Evolutionary conservation across 495 filamentous ascomycete genomes (phyloP).

Genomic region (Penicillium taxi): DNA sequence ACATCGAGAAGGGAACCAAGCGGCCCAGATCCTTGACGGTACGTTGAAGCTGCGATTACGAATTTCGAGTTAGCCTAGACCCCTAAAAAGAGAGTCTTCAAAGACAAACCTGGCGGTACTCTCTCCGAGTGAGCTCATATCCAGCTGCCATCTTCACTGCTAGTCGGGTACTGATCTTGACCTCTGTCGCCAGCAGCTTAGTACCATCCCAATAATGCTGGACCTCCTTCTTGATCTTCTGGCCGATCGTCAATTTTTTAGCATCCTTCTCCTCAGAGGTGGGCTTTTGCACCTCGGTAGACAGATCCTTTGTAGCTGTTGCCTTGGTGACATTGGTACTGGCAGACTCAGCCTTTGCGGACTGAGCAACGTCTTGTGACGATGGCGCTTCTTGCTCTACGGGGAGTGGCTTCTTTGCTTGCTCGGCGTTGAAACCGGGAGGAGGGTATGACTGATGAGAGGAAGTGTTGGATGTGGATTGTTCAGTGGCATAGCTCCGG

Average conservation of each 20-base stretch:
- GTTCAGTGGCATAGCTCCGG: conserved; percentile 64
- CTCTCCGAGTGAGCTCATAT: conserved; percentile 91
- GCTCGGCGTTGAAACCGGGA: conserved; percentile 85
- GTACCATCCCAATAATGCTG: conserved; percentile 99
- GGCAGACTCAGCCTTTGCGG: conserved; percentile 36
- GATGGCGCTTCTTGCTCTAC: conserved; percentile 34
- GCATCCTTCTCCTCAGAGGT: conserved; percentile 59
- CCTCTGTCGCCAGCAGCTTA: conserved; percentile 89
- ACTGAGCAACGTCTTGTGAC: conserved; percentile 20
- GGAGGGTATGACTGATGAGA: conserved; percentile 68
- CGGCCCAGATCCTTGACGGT: conserved; percentile 91
- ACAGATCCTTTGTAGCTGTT: conserved; percentile 35
- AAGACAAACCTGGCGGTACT: conserved; percentile 64
- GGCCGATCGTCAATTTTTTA: conserved; percentile 77
- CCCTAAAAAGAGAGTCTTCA: not conserved
- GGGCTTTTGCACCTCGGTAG: conserved; percentile 44
- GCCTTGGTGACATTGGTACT: conserved; percentile 34
- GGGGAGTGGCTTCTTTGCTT: conserved; percentile 80
- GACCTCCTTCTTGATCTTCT: conserved; percentile 87
- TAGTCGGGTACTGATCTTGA: conserved; percentile 81
- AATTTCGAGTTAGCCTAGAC: conserved; percentile 10
- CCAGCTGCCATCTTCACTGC: conserved; percentile 96
- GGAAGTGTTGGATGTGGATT: conserved; percentile 49
- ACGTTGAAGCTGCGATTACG: conserved; percentile 60
- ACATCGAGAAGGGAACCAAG: conserved; percentile 91